Base-by-base conservation (phyloP, 768 basidiomycete genomes). In the Lactifluus echinatus region DNA sequence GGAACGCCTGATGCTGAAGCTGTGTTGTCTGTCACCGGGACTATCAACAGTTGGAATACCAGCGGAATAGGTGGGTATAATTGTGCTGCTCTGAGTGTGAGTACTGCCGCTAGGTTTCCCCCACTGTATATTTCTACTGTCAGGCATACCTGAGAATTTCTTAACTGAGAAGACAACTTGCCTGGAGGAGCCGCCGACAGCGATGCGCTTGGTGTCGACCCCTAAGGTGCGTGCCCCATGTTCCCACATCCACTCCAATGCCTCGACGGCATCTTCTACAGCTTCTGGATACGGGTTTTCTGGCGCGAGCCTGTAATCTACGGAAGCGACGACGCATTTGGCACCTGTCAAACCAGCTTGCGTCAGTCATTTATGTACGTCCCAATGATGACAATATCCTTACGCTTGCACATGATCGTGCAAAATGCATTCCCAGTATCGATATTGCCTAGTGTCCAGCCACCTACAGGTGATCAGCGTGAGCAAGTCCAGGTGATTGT, bases 171-270 rank as follows among this genome's bases (percentile, higher is more conserved):
- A 44, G 26, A 5, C 12, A 21, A 49, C 56, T 15, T 43, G 80
- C 85, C 86, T 84, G 15, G 85, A 87, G 5, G 83, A 83, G 7
- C 88, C 88, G 2, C 87, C 86, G 3, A 88, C 80, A 3, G 84
- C 83, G 49, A 89, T 77, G 53, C 74, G 73, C n/a, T 67, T 67
- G 10, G 71, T 69, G 63, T 88, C 75, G 40, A 81, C 71, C 31
- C 72, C 69, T 19, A 88, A 73, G 24, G 72, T 66, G 2, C 66
- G 63, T 19, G 70, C 66, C 1, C 82, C 86, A 31, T 82, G 68
- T 44, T 66, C 64, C 55, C 77, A 63, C 3, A 84, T 76, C 84
- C 85, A 89, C 43, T 78, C 67, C 2, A 89, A 71, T 3, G 85
- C 72, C 39, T 84, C 84, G n/a, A 85, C 66, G 0, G 84, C 80